Evolutionary conservation across 495 filamentous ascomycete genomes (phyloP).

Genomic region (Collariella sp.): DNA sequence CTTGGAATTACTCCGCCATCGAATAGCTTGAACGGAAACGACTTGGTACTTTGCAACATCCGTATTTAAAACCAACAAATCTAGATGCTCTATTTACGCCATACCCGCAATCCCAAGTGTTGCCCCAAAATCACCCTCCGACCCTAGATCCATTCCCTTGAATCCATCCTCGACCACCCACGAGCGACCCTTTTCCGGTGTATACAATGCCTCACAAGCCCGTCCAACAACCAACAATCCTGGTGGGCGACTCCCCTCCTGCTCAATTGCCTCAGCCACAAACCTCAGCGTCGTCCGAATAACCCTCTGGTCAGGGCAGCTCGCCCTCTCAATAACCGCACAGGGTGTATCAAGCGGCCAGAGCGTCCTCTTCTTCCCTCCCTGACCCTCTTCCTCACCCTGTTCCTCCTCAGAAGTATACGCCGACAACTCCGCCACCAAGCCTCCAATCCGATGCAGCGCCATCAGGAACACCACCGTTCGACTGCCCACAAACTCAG

Average conservation of each 20-base stretch:
- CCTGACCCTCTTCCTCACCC: conserved; percentile 16
- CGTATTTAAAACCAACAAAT: background rate
- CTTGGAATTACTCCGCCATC: too few species aligned
- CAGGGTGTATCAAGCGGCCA: conserved; percentile 63
- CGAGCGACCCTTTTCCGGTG: conserved; percentile 42
- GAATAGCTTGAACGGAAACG: too few species aligned
- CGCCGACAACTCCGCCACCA: conserved; percentile 57
- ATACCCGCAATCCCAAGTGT: conserved; percentile 9
- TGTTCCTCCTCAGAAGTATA: conserved; percentile 26
- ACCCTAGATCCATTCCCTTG: conserved; percentile 48
- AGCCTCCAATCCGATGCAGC: conserved; percentile 66
- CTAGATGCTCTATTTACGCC: background rate
- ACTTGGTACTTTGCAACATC: too few species aligned
- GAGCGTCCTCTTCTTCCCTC: conserved; percentile 19
- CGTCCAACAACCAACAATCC: conserved; percentile 82
- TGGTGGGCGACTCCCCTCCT: conserved; percentile 81
- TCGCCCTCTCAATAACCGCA: conserved; percentile 89
- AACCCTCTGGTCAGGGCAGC: conserved; percentile 87
- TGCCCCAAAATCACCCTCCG: conserved; percentile 1
- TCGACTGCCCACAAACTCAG: conserved; percentile 62
- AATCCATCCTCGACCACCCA: conserved; percentile 91
- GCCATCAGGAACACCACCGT: conserved; percentile 97
- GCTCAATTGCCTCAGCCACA: conserved; percentile 76
- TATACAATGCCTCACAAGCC: conserved; percentile 69
- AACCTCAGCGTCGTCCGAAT: conserved; percentile 75